A percentile compares a stretch with the other conserved stretches of the same genome.
These are phyloP conservation scores for Microbotryum silenes-acaulis DNA, from an alignment of 1,284 basidiomycete species.

Conservation along the genomic window DNA sequence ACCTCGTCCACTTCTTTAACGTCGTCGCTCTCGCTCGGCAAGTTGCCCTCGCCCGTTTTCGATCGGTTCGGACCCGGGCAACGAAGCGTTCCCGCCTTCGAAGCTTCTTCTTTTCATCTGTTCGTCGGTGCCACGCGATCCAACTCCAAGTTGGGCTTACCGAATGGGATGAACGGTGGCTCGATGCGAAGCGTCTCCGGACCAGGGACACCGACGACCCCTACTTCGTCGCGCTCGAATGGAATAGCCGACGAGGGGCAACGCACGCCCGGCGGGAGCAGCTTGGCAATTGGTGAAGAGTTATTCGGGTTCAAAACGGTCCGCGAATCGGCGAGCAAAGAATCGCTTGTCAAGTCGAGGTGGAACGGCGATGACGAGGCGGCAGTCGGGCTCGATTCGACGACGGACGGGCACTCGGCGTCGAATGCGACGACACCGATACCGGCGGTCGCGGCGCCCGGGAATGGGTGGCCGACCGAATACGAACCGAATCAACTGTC, in stretches of 20 bases:
- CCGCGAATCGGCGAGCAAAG: slow-evolving; percentile 9
- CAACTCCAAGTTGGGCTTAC: slow-evolving; percentile 6
- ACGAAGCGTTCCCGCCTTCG: slow-evolving; percentile 32
- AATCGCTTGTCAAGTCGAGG: slow-evolving; percentile 7
- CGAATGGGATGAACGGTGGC: slow-evolving; percentile 3
- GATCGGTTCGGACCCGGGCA: slow-evolving; percentile 29
- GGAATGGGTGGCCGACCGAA: slow-evolving; percentile 9
- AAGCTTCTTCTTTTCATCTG: background rate
- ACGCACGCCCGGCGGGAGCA: slow-evolving; percentile 25
- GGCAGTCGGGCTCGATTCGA: background rate
- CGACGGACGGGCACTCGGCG: no score
- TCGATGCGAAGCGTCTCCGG: slow-evolving; percentile 5
- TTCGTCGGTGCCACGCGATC: background rate
- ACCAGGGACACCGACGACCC: background rate
- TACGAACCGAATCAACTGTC: background rate
- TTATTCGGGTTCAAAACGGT: slow-evolving; percentile 27
- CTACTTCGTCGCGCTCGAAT: no score
- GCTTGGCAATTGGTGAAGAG: slow-evolving; percentile 27
- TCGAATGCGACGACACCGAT: no score
- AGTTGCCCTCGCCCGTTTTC: slow-evolving; percentile 31
- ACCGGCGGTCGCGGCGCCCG: background rate
- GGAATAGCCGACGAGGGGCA: slow-evolving; percentile 13
- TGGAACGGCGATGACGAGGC: slow-evolving; percentile 8
- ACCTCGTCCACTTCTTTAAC: slow-evolving; percentile 13
- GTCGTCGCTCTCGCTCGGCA: slow-evolving; percentile 26